Evolutionary conservation across 108 stramenopile genomes (phyloP).

Genomic region (Mediolabrus comicus): DNA sequence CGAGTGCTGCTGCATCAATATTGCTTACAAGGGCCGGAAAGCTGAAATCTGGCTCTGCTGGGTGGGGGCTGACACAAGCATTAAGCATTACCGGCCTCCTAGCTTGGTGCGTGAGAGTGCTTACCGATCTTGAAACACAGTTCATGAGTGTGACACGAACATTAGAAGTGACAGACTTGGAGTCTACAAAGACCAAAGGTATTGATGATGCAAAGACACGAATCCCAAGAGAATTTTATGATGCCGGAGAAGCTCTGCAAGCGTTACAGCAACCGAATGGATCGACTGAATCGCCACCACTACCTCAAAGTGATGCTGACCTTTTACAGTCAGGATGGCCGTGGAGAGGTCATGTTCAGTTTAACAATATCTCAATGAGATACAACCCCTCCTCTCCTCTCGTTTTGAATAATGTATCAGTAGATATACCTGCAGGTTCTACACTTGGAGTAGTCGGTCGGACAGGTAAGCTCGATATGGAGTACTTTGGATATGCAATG

Average conservation of each 20-base stretch:
- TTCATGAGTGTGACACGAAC: constrained; percentile 92
- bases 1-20: constrained; percentile 60
- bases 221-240: neutral
- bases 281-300: constrained; percentile 20
- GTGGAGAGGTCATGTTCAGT: constrained; percentile 68
- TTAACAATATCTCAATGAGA: constrained; percentile 74
- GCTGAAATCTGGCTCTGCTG: constrained; percentile 66
- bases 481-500: neutral
- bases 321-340: constrained; percentile 77
- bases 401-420: constrained; percentile 58
- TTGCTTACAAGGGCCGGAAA: constrained; percentile 50
- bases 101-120: constrained; percentile 83
- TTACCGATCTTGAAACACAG: constrained; percentile 84
- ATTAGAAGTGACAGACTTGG: constrained; percentile 66
- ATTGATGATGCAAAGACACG: constrained; percentile 6
- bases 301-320: constrained; percentile 58
- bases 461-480: constrained; percentile 35
- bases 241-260: constrained; percentile 54
- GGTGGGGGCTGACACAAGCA: constrained; percentile 85
- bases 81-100: constrained; percentile 78
- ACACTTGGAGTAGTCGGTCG: constrained; percentile 77
- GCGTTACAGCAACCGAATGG: neutral
- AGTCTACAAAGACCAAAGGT: constrained; percentile 2
- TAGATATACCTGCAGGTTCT: constrained; percentile 59
- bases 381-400: constrained; percentile 65